A percentile compares a stretch with the other conserved stretches of the same genome.
Conservation (phyloP, 768 basidiomycete genomes). For the Gautieria morchelliformis region DNA sequence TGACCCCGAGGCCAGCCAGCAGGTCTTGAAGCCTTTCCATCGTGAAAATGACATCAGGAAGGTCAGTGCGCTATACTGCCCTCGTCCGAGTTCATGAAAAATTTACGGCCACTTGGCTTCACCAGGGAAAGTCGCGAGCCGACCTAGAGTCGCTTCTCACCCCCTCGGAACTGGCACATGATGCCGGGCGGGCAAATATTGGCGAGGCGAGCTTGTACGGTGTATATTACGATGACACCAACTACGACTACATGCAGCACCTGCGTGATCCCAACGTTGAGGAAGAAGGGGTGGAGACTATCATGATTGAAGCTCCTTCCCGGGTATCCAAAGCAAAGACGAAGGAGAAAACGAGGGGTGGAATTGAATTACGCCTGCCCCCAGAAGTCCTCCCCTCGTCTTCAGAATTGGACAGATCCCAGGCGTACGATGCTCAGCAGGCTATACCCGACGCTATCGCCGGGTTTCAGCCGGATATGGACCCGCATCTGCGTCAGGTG, state of each 20-base stretch:
- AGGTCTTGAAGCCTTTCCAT: conserved; percentile 81
- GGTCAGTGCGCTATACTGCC: conserved; percentile 23
- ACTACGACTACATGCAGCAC: conserved; percentile 99
- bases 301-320: conserved; percentile 68
- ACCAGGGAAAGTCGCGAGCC: conserved; percentile 69
- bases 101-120: conserved; percentile 5
- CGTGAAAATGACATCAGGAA: conserved; percentile 58
- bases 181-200: conserved; percentile 40
- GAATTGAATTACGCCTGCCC: conserved; percentile 47
- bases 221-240: conserved; percentile 88
- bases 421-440: conserved; percentile 60
- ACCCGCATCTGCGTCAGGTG: conserved; percentile 86
- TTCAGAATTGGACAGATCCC: conserved; percentile 59
- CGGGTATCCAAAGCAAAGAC: conserved; percentile 29
- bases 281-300: conserved; percentile 73
- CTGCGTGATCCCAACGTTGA: conserved; percentile 67
- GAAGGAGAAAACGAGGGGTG: conserved; percentile 28
- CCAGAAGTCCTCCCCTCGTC: conserved; percentile 63
- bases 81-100: neutral
- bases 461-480: conserved; percentile 93
- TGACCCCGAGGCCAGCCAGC: conserved; percentile 78
- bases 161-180: conserved; percentile 38
- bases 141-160: conserved; percentile 60
- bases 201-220: conserved; percentile 90
- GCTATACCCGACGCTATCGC: conserved; percentile 73